A percentile compares a stretch with the other conserved stretches of the same genome.
Evolutionary conservation across 2,329 filamentous ascomycete species (phyloP).

Genomic region (Cercospora nicotianae): DNA sequence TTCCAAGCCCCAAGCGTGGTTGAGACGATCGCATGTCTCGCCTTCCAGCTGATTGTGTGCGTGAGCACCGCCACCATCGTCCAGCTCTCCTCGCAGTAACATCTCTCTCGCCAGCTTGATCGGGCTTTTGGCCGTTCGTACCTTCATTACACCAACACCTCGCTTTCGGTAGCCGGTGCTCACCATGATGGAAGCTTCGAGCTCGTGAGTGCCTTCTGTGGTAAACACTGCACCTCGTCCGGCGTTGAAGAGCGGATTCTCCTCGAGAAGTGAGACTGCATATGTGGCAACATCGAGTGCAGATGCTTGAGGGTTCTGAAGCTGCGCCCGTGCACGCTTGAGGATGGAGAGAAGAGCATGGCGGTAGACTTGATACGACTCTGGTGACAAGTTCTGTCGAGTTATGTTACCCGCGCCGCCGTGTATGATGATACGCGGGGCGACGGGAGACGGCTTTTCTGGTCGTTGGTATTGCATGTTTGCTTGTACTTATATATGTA

Average conservation of each 20-base stretch:
- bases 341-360: slow-evolving; percentile 43
- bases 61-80: slow-evolving; percentile 61
- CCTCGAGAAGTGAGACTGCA: slow-evolving; percentile 73
- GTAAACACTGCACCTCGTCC: slow-evolving; percentile 86
- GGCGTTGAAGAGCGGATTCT: slow-evolving; percentile 80
- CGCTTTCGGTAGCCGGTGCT: slow-evolving; percentile 71
- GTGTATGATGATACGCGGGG: slow-evolving; percentile 51
- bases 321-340: slow-evolving; percentile 29
- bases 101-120: slow-evolving; percentile 71
- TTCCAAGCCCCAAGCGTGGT: slow-evolving; percentile 66
- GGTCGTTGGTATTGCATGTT: slow-evolving; percentile 17
- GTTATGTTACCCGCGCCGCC: slow-evolving; percentile 52
- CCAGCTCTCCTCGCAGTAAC: slow-evolving; percentile 65
- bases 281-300: slow-evolving; percentile 74
- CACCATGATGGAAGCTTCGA: slow-evolving; percentile 87
- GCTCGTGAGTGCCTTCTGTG: slow-evolving; percentile 75
- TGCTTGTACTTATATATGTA: background rate
- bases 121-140: slow-evolving; percentile 75
- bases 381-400: slow-evolving; percentile 40
- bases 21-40: slow-evolving; percentile 67
- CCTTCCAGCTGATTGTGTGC: slow-evolving; percentile 72
- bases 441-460: slow-evolving; percentile 30
- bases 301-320: slow-evolving; percentile 45
- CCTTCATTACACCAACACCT: slow-evolving; percentile 72
- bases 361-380: slow-evolving; percentile 42